Evolutionary conservation across 1,139 yeast genomes (phyloP), one percentile per base, ranked within the genome.

Genomic region (Yamadazyma jaroonii): DNA sequence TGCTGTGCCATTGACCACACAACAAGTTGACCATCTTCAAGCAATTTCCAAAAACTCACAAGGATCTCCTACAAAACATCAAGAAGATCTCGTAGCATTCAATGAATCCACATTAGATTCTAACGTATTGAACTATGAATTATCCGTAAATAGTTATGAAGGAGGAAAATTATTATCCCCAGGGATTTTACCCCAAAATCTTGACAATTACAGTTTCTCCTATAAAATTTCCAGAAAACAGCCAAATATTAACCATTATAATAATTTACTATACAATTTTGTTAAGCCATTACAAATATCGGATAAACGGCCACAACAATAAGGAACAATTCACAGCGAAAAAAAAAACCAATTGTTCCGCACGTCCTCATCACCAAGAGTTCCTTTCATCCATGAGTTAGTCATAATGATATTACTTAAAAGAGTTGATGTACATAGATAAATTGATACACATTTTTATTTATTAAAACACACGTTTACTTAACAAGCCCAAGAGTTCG

Each of bases 1-100:
- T 39, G 75, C 65, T 1, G 59, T 61, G 1, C 67, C 71, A 1
- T 46, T 72, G 8, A 52, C 53, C n/a, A 43, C 49, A 3, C 48
- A 51, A 7, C 56, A 59, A 31, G 52, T 61, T 8, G 41, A 47
- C 1, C 38, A 44, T 27, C 48, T 71, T 31, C 66, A 64, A 37
- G 43, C 38, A 13, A 53, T 59, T 29, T 52, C 64, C 1, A 37
- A 49, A 6, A 17, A 15, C 10, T 20, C 39, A 1, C 20, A 26
- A 2, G 31, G 34, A 9, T 33, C 33, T 34, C 20, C 36, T 9
- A 25, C 23, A 3, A 20, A 30, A 2, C 45, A 44, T 25, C 33
- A 32, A 25, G 14, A 10, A 8, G 14, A 10, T 2, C 21, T 46
- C 3, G 42, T 45, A n/a, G 34, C 25, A 4, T 37, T 46, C 21